Evolutionary conservation across 345 rosid species (phyloP).

Genomic region (Hibiscus mutabilis): DNA sequence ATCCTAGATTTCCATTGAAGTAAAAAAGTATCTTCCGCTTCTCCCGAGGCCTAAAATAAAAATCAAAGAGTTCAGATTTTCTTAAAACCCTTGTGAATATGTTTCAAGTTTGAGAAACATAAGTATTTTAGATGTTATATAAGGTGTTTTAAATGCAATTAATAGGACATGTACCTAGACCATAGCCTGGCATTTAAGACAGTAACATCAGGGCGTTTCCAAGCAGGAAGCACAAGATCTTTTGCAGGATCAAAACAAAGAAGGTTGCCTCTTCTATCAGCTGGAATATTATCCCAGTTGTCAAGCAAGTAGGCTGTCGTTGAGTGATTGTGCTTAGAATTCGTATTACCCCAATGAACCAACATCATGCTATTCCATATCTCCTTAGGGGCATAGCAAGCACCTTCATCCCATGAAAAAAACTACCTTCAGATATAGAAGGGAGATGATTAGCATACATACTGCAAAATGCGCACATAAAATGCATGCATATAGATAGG

Average conservation of each 20-base stretch:
- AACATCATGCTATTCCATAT: conserved; percentile 98
- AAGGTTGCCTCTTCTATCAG: conserved; percentile 73
- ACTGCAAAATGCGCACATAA: neutral
- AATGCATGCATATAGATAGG: neutral
- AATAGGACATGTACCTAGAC: conserved; percentile 42
- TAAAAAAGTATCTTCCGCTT: conserved; percentile 72
- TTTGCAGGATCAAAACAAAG: conserved; percentile 88
- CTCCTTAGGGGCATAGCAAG: conserved; percentile 99
- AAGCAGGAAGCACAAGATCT: conserved; percentile 96
- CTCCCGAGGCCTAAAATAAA: conserved; percentile 56
- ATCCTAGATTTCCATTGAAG: conserved; percentile 98
- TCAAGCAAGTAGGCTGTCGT: conserved; percentile 93
- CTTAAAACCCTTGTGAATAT: neutral
- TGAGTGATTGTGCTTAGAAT: conserved; percentile 83
- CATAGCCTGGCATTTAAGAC: conserved; percentile 53
- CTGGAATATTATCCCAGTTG: conserved; percentile 69
- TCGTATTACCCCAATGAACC: conserved; percentile 98
- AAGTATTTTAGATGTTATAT: neutral
- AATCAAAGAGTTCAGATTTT: neutral
- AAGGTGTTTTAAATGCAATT: neutral
- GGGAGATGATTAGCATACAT: conserved; percentile 27
- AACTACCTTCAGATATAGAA: conserved; percentile 56
- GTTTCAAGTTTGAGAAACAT: neutral
- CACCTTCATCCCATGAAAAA: conserved; percentile 99
- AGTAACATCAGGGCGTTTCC: conserved; percentile 73